Conservation (phyloP, 176 grass and related monocot genomes). For the Alloteropsis semialata region DNA sequence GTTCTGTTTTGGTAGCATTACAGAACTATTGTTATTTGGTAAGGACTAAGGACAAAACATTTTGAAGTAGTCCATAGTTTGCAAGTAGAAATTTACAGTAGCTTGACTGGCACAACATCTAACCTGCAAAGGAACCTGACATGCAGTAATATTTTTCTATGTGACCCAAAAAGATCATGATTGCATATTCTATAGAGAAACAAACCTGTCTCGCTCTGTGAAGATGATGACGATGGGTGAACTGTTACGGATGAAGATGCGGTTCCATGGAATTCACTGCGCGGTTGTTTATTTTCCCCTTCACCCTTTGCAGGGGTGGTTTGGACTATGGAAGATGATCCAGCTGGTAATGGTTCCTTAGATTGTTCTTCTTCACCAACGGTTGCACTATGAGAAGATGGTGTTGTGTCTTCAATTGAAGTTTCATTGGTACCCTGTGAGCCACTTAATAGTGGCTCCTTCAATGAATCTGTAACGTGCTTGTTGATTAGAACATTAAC, state of each 20-base stretch:
- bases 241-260: conserved; percentile 1
- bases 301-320: not conserved
- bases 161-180: not conserved
- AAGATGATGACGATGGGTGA: not conserved
- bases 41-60: not conserved
- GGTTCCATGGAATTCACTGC: not conserved
- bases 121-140: not conserved
- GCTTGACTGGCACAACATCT: not conserved
- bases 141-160: not conserved
- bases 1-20: not conserved
- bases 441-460: conserved; percentile 7
- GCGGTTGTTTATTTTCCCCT: not conserved
- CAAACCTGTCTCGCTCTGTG: conserved; percentile 8
- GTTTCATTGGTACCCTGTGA: not conserved
- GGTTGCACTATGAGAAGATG: not conserved
- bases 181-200: conserved; percentile 15
- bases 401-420: not conserved
- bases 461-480: too few species aligned
- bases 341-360: not conserved
- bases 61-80: conserved; percentile 3
- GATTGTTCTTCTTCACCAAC: conserved; percentile 11
- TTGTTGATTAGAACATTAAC: conserved; percentile 12
- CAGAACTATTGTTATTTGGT: not conserved
- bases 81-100: not conserved
- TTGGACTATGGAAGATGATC: conserved; percentile 12